A percentile compares a stretch with the other conserved stretches of the same genome.
phyloP scores from a whole-genome alignment of 768 basidiomycete species.

The Albatrellus ellisii region DNA sequence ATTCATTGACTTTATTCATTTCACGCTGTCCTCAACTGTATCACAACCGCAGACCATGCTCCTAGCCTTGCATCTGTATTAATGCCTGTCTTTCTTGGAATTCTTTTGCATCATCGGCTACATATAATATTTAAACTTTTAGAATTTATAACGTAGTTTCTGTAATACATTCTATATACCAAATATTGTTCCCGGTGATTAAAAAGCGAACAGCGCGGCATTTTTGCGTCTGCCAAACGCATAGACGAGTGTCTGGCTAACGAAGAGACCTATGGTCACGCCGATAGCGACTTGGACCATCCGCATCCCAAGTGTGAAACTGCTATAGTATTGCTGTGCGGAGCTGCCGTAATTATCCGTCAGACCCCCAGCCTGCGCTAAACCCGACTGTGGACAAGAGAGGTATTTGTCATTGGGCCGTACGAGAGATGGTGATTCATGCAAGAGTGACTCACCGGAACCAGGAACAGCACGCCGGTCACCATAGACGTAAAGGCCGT shows the following conservation, averaged over 20 bases:
- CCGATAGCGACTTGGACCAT: slow-evolving; percentile 82
- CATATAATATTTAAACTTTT: too few species aligned
- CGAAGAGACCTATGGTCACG: slow-evolving; percentile 75
- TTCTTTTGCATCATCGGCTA: too few species aligned
- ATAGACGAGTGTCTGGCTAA: slow-evolving; percentile 70
- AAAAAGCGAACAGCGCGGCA: slow-evolving; percentile 32
- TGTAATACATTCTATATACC: neutral
- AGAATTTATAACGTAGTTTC: too few species aligned
- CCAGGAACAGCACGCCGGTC: slow-evolving; percentile 84
- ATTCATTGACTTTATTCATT: neutral
- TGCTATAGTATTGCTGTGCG: slow-evolving; percentile 58
- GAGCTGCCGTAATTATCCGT: slow-evolving; percentile 47
- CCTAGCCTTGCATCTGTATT: neutral
- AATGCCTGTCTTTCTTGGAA: too few species aligned
- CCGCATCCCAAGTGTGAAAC: slow-evolving; percentile 66
- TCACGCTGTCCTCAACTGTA: neutral
- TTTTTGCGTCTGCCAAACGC: slow-evolving; percentile 63
- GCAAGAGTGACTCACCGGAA: slow-evolving; percentile 46
- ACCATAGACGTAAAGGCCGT: slow-evolving; percentile 88
- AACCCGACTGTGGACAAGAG: slow-evolving; percentile 40
- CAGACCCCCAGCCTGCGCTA: slow-evolving; percentile 63
- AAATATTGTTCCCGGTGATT: neutral
- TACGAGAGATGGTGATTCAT: neutral
- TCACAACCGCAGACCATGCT: neutral
- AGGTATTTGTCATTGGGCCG: neutral